phyloP scores from a whole-genome alignment of 306 rosid species.

The Dalbergia cultrata region DNA sequence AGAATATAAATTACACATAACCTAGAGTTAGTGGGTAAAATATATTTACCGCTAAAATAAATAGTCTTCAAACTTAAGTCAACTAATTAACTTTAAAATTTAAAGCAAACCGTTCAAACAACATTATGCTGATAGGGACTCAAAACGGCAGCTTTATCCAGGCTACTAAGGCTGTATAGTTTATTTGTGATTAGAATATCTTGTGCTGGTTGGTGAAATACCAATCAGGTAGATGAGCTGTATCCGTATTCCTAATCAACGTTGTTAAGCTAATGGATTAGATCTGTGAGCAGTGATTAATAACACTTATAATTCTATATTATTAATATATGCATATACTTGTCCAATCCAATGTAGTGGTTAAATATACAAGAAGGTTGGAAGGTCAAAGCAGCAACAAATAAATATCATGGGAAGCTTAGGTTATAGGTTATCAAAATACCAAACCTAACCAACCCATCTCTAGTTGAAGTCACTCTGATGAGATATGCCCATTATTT shows the following conservation, averaged over 20 bases:
- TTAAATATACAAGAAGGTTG: conserved; percentile 21
- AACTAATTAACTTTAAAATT: neutral
- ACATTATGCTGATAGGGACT: conserved; percentile 18
- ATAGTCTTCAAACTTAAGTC: neutral
- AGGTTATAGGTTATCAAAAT: conserved; percentile 52
- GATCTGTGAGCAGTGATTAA: conserved; percentile 3
- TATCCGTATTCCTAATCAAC: conserved; percentile 41
- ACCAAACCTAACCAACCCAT: conserved; percentile 61
- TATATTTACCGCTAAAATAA: no score
- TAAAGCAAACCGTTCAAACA: neutral
- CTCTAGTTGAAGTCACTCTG: neutral
- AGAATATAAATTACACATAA: no score
- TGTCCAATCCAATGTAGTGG: conserved; percentile 24
- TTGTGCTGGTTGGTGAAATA: conserved; percentile 50
- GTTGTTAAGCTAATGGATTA: conserved; percentile 44
- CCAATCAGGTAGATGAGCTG: conserved; percentile 57
- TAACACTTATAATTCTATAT: neutral
- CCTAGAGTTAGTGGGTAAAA: no score
- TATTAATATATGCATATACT: neutral
- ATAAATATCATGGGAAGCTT: conserved; percentile 42
- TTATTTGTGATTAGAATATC: conserved; percentile 28
- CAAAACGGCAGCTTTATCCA: conserved; percentile 27
- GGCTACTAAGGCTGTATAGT: no score
- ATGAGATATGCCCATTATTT: conserved; percentile 19
- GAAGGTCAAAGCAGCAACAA: conserved; percentile 46